Evolutionary conservation across 164 flowering plant genomes (phyloP), one percentile per base, ranked within the genome.

Genomic region (Vitis labrusca): DNA sequence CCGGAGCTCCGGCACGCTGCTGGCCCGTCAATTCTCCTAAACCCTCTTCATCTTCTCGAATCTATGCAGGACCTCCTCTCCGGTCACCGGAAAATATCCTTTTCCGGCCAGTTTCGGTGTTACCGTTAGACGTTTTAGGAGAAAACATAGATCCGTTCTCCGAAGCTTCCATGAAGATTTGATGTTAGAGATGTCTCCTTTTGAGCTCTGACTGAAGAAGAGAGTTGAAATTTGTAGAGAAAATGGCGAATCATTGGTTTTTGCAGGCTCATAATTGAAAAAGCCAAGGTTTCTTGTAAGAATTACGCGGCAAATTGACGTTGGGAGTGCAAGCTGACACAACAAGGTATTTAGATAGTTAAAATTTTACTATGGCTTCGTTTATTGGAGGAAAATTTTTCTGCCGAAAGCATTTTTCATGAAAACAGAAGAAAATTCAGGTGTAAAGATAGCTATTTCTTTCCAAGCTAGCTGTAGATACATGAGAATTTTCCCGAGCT

Each of bases 81-180:
- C 76, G 73, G 75, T 64, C 65, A 66, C 61, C 69, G 68, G 69
- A 58, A 71, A 68, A 53, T 32, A 32, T 32, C 44, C 44, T 32
- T 32, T 32, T 32, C 44, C 44, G 44, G 44, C 9, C 2, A 19
- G 72, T 23, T 65, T 53, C 6, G 14, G 56, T 53, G 14, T 13
- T 53, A 8, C 52, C 23, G n/a, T 58, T 17, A 17, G 59, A 56
- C 12, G 16, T 53, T 68, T 14, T 2, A 32, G 16, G 47, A 9
- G 50, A 16, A 55, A 49, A 73, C 16, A 29, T 53, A 61, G 67
- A 61, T 37, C 66, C 54, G 64, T 50, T 53, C 32, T 44, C 17
- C 47, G 59, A 58, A 30, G 60, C 9, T 53, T 53, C n/a, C 7
- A 53, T 5, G 56, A 53, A 53, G 56, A 53, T 53, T 11, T 53